Percentiles rank a stretch among this genome's conserved stretches.
Evolutionary conservation across 2,329 filamentous ascomycete species (phyloP).

Genomic region (Pyrenophora teres): DNA sequence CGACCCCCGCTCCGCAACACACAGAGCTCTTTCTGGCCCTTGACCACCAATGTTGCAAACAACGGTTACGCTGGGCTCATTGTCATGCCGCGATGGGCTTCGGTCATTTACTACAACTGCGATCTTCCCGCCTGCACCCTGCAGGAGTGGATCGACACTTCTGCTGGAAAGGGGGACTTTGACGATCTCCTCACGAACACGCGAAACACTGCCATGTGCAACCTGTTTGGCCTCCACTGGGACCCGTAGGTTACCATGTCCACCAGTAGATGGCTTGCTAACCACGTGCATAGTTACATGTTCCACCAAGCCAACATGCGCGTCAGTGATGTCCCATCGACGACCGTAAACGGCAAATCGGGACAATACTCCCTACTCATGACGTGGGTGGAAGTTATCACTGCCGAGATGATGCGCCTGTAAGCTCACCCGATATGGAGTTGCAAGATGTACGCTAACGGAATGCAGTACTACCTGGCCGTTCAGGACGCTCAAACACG

Average conservation of each 20-base stretch:
- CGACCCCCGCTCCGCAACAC: conserved; percentile 59
- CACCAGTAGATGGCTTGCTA: neutral
- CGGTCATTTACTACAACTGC: conserved; percentile 69
- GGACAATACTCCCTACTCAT: conserved; percentile 60
- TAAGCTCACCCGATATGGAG: conserved; percentile 18
- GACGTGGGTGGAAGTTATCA: conserved; percentile 61
- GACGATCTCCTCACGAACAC: conserved; percentile 58
- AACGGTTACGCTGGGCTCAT: conserved; percentile 63
- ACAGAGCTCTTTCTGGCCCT: conserved; percentile 60
- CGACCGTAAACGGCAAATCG: conserved; percentile 56
- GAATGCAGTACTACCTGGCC: conserved; percentile 53
- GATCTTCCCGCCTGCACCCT: conserved; percentile 61
- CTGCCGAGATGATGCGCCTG: conserved; percentile 60
- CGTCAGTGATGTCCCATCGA: conserved; percentile 53
- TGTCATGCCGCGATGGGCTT: conserved; percentile 65
- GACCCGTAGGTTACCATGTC: conserved; percentile 46
- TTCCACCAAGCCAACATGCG: conserved; percentile 68
- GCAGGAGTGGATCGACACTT: conserved; percentile 65
- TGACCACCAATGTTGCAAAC: conserved; percentile 55
- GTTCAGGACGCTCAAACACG: conserved; percentile 60
- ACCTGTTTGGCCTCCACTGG: conserved; percentile 61
- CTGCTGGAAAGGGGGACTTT: conserved; percentile 60
- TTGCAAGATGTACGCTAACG: conserved; percentile 6
- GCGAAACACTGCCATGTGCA: conserved; percentile 59
- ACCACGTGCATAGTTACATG: conserved; percentile 54